Conservation (phyloP, 2,329 filamentous ascomycete species). For the Raffaelea deltoideospora region DNA sequence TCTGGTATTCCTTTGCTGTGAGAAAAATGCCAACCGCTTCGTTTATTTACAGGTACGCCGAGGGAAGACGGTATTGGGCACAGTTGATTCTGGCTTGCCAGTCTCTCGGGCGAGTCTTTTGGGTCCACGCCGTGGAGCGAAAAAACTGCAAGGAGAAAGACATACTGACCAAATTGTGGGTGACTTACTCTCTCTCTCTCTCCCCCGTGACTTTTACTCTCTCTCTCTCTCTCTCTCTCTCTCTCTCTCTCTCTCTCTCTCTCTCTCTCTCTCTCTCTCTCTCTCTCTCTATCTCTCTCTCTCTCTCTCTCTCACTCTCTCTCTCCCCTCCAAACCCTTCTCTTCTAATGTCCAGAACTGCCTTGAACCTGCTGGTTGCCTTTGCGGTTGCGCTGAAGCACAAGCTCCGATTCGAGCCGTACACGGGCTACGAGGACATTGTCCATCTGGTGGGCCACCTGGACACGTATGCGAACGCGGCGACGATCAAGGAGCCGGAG, state of each 20-base stretch:
- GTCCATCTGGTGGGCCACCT: constrained; percentile 46
- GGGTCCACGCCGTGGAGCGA: constrained; percentile 61
- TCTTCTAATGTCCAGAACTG: constrained; percentile 22
- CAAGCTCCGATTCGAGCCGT: constrained; percentile 58
- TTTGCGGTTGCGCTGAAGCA: constrained; percentile 58
- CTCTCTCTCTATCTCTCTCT: background rate
- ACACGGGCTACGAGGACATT: constrained; percentile 54
- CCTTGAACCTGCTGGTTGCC: constrained; percentile 54
- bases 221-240: background rate
- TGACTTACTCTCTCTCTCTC: background rate
- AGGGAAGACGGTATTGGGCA: constrained; percentile 42
- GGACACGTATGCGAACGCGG: constrained; percentile 46
- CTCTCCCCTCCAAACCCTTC: no score
- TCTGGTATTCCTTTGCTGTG: background rate
- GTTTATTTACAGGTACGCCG: constrained; percentile 28
- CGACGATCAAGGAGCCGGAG: constrained; percentile 21
- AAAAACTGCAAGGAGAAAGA: constrained; percentile 43
- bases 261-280: background rate
- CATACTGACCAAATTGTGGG: constrained; percentile 44
- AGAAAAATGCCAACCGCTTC: background rate
- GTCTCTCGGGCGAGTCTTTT: constrained; percentile 62
- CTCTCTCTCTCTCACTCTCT: no score
- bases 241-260: background rate
- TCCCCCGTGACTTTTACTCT: background rate
- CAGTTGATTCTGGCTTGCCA: constrained; percentile 46